Base-by-base conservation (phyloP, 176 grass and related monocot species). In the Secale cereale region DNA sequence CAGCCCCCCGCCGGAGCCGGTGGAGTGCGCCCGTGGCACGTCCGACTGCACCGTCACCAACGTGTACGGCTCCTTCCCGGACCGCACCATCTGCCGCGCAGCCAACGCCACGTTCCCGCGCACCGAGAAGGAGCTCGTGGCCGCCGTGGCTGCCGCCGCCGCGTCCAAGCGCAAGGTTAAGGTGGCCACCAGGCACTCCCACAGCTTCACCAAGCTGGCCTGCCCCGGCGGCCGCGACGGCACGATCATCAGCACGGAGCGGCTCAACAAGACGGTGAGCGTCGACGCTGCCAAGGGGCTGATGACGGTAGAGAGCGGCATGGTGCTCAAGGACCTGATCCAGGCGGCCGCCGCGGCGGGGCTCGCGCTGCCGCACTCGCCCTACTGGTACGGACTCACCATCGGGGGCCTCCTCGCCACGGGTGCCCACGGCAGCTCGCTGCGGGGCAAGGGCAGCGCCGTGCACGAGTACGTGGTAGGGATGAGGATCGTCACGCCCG, bases 401-500 rank as follows among this genome's bases (percentile, higher is more conserved):
- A 43, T 94, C 31, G 92, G 92, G 3, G 90, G 92, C 9, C 43
- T 94, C 30, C 85, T 94, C 1, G 50, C 83, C 5, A 94, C 92
- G 52, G 91, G 91, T 35, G 87, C 91, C 5, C 91, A 93, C 16
- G 91, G 91, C 19, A 93, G 91, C 77, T 93, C 87, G 4, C 31
- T 90, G 13, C 75, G 82, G 85, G 93, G 88, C 0, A 92, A 92
- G 70, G 93, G 93, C 8, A 82, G 89, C 77, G 88, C 90, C 60
- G 90, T 95, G 43, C 93, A 95, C 19, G 93, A 95, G 78, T 92
- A 92, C 66, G 92, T 94, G 22, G 81, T 90, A 3, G 85, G 85
- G 26, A n/a, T 89, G 28, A 78, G 90, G 83, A 71, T 95, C 60
- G 82, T 95, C 10, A 90, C 89, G 17, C 79, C 93, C 0, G 93